Conservation (phyloP, 1,284 basidiomycete genomes). For the Trichosporon sp. region DNA sequence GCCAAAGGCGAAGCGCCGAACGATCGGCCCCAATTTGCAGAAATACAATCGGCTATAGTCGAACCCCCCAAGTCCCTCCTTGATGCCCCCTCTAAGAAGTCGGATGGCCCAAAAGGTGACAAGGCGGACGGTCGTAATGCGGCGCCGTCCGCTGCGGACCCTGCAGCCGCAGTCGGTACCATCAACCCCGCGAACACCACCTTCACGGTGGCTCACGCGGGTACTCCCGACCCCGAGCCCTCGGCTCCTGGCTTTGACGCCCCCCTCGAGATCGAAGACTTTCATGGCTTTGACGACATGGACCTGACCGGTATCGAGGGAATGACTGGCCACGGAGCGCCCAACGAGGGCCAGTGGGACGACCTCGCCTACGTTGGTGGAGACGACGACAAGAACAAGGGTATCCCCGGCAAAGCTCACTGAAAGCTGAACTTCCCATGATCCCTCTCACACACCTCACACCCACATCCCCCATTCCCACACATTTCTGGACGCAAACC, state of each 20-base stretch:
- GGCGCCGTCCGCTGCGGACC: constrained; percentile 16
- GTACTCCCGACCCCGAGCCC: constrained; percentile 28
- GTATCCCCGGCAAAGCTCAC: constrained; percentile 13
- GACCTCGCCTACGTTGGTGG: constrained; percentile 34
- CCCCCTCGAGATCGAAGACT: constrained; percentile 39
- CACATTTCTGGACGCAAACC: not conserved
- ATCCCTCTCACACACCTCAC: not conserved
- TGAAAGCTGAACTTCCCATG: constrained; percentile 8
- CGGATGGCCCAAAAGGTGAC: constrained; percentile 25
- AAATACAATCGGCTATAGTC: constrained; percentile 31
- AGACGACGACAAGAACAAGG: constrained; percentile 20
- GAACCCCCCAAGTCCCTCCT: constrained; percentile 34
- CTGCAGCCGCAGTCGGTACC: constrained; percentile 20
- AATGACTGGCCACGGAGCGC: constrained; percentile 35
- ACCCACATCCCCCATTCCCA: not conserved
- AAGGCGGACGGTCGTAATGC: constrained; percentile 24
- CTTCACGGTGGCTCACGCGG: constrained; percentile 27
- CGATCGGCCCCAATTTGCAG: constrained; percentile 61
- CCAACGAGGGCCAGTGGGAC: constrained; percentile 41
- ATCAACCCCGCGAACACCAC: constrained; percentile 26
- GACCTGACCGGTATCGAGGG: constrained; percentile 43
- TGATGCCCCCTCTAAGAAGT: constrained; percentile 23
- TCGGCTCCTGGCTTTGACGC: constrained; percentile 26
- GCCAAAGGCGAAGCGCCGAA: constrained; percentile 60
- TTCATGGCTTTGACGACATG: constrained; percentile 49